These are phyloP conservation scores for Cardamine occulta DNA, from an alignment of 345 rosid species.

Conservation along the genomic window DNA sequence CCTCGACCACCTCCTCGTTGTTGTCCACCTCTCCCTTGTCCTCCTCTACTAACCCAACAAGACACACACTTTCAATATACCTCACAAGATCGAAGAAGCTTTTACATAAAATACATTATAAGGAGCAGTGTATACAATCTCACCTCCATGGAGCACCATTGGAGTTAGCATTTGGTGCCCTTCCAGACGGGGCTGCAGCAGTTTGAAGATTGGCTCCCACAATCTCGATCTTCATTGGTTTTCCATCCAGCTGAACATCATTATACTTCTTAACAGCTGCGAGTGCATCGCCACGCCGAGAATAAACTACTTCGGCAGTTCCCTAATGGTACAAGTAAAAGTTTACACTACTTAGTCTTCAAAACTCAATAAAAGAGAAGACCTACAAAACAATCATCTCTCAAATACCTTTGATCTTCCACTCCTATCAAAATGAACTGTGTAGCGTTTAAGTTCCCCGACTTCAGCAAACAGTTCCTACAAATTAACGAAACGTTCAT, in stretches of 20 bases:
- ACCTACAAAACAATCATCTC: slow-evolving; percentile 44
- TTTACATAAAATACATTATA: neutral
- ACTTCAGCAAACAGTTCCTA: slow-evolving; percentile 92
- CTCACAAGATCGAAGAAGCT: slow-evolving; percentile 1
- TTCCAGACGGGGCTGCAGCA: slow-evolving; percentile 52
- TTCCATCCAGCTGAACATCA: slow-evolving; percentile 94
- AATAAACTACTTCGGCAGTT: slow-evolving; percentile 87
- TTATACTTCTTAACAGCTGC: slow-evolving; percentile 93
- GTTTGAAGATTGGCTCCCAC: slow-evolving; percentile 70
- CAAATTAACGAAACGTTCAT: slow-evolving; percentile 1
- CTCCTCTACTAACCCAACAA: slow-evolving; percentile 36
- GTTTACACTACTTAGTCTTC: slow-evolving; percentile 19
- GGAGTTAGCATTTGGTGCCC: slow-evolving; percentile 46
- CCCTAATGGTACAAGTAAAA: slow-evolving; percentile 63
- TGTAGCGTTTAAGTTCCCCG: slow-evolving; percentile 85
- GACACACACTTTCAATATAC: slow-evolving; percentile 17
- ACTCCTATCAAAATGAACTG: slow-evolving; percentile 85
- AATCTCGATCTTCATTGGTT: slow-evolving; percentile 93
- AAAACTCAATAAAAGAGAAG: neutral
- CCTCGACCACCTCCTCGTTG: slow-evolving; percentile 53
- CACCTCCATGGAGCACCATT: slow-evolving; percentile 67
- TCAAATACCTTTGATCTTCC: slow-evolving; percentile 95
- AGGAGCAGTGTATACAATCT: neutral
- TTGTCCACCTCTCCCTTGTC: slow-evolving; percentile 46
- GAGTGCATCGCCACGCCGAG: slow-evolving; percentile 73